Base-by-base conservation (phyloP, 495 filamentous ascomycete species). In the Podospora conica region DNA sequence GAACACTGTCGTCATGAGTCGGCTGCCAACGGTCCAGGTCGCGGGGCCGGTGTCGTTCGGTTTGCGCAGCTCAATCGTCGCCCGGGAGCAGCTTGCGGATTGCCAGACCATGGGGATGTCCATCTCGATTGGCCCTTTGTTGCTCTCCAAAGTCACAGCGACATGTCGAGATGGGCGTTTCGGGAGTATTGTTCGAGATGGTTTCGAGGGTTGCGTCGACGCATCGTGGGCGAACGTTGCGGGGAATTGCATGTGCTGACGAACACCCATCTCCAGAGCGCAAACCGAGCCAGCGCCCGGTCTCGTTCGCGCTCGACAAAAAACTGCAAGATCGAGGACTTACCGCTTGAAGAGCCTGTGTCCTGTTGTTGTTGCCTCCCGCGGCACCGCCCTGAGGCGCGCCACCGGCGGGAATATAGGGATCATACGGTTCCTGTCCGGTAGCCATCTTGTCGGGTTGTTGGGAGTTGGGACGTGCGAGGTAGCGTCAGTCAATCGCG, bases 361-460 rank as follows among this genome's bases (percentile, higher is more conserved):
- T 84, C 67, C 81, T 80, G 62, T 76, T 77, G 71, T 71, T 64
- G 62, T 76, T 77, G 71, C 70, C 61, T 23, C 80, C 82, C 60
- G 78, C 80, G 58, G 60, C 72, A 65, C 77, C 78, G 59, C 75
- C 77, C 66, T 77, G 78, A 74, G 54, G 24, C 28, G 54, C 63
- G 21, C 83, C 83, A 73, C 85, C 87, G 68, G 84, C 84, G 68
- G 92, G 92, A 74, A 95, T 94, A 80, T 96, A 96, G 55, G 92
- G 92, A 76, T 96, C 92, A 78, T 96, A 96, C 63, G 92, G 91
- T 74, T 84, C 85, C 70, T 91, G 87, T 73, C 85, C 86, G 31
- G 64, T 63, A 78, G 89, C 83, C 89, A 92, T 91, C 29, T 65
- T 71, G 64, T 54, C 53, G 68, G 48, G 58, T 28, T 60, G 20